Evolutionary conservation across 1,284 basidiomycete species (phyloP).

Genomic region (Boletus coffeatus): DNA sequence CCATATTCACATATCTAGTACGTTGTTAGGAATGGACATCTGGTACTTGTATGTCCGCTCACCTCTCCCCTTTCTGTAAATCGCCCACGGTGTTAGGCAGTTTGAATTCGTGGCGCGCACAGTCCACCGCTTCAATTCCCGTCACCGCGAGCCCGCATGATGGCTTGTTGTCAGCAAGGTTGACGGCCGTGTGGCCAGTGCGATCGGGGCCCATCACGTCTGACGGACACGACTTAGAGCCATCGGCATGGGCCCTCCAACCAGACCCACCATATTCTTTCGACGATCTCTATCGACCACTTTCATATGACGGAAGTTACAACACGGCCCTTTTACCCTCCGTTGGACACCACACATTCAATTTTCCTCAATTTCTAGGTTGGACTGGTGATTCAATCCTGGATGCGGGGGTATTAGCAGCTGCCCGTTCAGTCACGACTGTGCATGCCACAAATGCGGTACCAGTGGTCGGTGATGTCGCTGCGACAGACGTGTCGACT

Average conservation of each 20-base stretch:
- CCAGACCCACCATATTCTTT: background rate
- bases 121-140: background rate
- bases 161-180: background rate
- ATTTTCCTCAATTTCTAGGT: too few species aligned
- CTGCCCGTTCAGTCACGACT: too few species aligned
- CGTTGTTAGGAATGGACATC: background rate
- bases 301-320: background rate
- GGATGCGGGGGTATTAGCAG: too few species aligned
- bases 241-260: background rate
- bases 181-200: background rate
- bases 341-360: background rate
- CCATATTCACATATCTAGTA: background rate
- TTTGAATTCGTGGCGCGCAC: background rate
- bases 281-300: background rate
- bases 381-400: too few species aligned
- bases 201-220: background rate
- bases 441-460: too few species aligned
- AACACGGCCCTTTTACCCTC: background rate
- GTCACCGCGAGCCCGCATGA: background rate
- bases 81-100: background rate
- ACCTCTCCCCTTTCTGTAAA: background rate
- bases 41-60: background rate
- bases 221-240: background rate
- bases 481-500: too few species aligned
- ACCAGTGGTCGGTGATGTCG: too few species aligned